Percentiles rank a stretch among this genome's conserved stretches.
Conservation (phyloP, 1,284 basidiomycete species). For the Trichosporon asahii region DNA sequence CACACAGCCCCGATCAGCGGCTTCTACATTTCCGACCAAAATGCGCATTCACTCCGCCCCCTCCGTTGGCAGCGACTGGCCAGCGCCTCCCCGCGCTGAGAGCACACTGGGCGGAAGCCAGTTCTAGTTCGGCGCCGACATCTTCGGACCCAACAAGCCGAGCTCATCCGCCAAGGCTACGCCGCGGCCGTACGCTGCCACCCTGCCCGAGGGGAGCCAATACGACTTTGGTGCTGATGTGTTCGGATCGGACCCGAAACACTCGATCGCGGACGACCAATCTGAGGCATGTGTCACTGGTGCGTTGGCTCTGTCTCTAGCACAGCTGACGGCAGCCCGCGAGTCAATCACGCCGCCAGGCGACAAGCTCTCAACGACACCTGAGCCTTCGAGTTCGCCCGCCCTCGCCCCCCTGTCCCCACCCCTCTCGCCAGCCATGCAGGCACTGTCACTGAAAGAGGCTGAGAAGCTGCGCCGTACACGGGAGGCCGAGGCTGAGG, state of each 20-base stretch:
- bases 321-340: not conserved
- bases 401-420: not conserved
- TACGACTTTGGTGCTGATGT: constrained; percentile 1
- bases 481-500: not conserved
- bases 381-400: not conserved
- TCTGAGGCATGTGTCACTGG: not conserved
- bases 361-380: not conserved
- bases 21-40: not conserved
- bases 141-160: constrained; percentile 1
- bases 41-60: not conserved
- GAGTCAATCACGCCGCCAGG: not conserved
- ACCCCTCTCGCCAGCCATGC: not conserved
- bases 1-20: not conserved
- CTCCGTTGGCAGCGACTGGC: not conserved
- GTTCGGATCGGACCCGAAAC: not conserved
- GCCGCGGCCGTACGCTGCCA: not conserved
- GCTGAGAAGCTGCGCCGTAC: not conserved
- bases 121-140: constrained; percentile 1
- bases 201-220: not conserved
- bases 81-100: not conserved
- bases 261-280: not conserved
- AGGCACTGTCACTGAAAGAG: constrained; percentile 1
- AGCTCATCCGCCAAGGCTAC: not conserved
- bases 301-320: not conserved
- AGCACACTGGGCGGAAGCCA: not conserved